Base-by-base conservation (phyloP, 2,329 filamentous ascomycete species). In the Cytospora schulzeri region DNA sequence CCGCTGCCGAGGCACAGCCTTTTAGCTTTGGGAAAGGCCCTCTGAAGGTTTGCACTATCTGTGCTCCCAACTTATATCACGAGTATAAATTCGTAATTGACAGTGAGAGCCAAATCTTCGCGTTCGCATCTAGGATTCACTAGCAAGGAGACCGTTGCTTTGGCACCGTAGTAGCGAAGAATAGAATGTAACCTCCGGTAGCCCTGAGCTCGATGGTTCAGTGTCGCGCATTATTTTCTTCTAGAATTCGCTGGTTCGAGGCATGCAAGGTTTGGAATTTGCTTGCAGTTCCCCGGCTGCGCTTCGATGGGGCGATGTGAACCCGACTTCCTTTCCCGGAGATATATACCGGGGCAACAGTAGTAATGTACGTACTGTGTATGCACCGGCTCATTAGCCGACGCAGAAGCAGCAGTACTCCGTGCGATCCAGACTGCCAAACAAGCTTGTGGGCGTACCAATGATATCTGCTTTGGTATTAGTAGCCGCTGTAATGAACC, bases 201-300 rank as follows among this genome's bases (percentile, higher is more conserved):
- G 38, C 38, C 38, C 31, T 50, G 33, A 12, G 11, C 12, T 35
- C 33, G 14, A 35, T 35, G 33, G 33, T 35, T 4, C 11, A 35
- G 33, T 38, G 52, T 62, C 50, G 38, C 26, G 50, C 29, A 57
- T 19, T 11, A 51, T n/a, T 31, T 19, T 28, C 33, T 65, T 65
- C 63, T 65, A 62, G 63, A 65, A 65, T n/a, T 52, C 33, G 45
- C 54, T 29, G 35, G 52, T 53, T 45, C 45, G 33, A 12, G 41
- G 41, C 33, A 48, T 59, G 58, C 62, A 38, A 64, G 58, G 60
- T 50, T 55, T 24, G 41, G 55, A 62, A 57, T 56, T 50, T 51
- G 38, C 58, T 31, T 65, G 65, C 65, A 62, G 56, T 67, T 57
- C 54, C 62, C 62, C 65, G 62, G 57, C 53, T 60, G 63, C 62